phyloP scores from a whole-genome alignment of 1,139 yeast genomes.

The Protomyces lactucae-debilis region DNA sequence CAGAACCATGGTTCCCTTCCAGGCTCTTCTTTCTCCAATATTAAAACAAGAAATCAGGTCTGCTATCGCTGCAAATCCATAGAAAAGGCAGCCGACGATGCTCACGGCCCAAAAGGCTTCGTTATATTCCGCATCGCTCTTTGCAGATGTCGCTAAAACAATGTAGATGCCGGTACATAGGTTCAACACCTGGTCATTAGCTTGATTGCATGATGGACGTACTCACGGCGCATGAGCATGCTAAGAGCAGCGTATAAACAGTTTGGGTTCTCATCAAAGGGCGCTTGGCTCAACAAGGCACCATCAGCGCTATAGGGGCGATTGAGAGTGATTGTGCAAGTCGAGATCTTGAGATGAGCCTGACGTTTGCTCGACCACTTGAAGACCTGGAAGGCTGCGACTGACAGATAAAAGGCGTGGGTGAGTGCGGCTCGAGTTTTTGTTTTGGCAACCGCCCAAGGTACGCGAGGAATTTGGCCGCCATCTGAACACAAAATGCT shows the following conservation, averaged over 20 bases:
- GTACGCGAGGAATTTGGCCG: not conserved
- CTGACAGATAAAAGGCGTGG: too few relatives aligned
- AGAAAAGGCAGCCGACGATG: not conserved
- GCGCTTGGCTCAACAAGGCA: too few relatives aligned
- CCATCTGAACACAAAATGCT: not conserved
- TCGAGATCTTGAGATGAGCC: too few relatives aligned
- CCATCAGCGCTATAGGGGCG: too few relatives aligned
- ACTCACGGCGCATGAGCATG: not conserved
- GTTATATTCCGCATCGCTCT: not conserved
- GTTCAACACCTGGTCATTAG: not conserved
- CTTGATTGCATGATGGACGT: not conserved
- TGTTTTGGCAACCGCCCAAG: not conserved
- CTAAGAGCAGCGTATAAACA: not conserved
- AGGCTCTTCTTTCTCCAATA: not conserved
- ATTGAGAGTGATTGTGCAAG: too few relatives aligned
- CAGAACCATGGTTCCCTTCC: not conserved
- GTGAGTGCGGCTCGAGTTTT: not conserved
- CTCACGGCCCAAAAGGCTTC: not conserved
- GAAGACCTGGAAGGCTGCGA: too few relatives aligned
- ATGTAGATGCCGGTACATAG: not conserved
- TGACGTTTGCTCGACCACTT: too few relatives aligned
- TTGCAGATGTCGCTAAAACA: not conserved
- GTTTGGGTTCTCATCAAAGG: too few relatives aligned
- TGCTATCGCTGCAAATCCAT: not conserved
- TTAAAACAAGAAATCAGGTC: not conserved